phyloP scores from a whole-genome alignment of 1,139 yeast species.

The Lodderomyces jiufengensis region DNA sequence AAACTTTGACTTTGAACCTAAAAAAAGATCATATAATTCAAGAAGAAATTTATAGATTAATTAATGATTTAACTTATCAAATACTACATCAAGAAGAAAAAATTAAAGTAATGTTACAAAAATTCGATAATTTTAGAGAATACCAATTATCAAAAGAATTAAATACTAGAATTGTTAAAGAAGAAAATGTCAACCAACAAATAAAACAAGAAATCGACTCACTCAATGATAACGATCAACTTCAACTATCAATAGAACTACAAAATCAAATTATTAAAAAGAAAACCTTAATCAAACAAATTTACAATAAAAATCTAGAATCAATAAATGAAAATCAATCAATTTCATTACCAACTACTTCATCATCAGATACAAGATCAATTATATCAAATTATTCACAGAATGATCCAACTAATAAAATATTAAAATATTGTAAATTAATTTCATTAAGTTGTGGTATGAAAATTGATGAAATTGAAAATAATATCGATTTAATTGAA shows the following conservation, averaged over 20 bases:
- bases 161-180: too few species aligned
- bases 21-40: constrained; percentile 36
- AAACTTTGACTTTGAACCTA: background rate
- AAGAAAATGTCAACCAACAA: background rate
- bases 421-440: constrained; percentile 41
- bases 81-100: constrained; percentile 30
- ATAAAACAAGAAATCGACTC: constrained; percentile 2
- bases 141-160: constrained; percentile 7
- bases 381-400: background rate
- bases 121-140: constrained; percentile 18
- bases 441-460: constrained; percentile 46
- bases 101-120: constrained; percentile 22
- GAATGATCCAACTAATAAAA: constrained; percentile 22
- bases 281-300: constrained; percentile 15
- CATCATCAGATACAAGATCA: background rate
- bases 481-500: constrained; percentile 42
- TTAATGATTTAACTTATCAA: constrained; percentile 41
- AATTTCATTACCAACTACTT: constrained; percentile 19
- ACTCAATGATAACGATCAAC: constrained; percentile 2
- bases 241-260: constrained; percentile 6
- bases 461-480: constrained; percentile 40
- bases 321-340: too few species aligned
- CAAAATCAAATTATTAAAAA: constrained; percentile 22
- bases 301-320: too few species aligned
- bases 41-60: constrained; percentile 40